Percentiles rank a stretch among this genome's conserved stretches.
Evolutionary conservation across 2,329 filamentous ascomycete genomes (phyloP).

Genomic region (Nemania bipapillata): DNA sequence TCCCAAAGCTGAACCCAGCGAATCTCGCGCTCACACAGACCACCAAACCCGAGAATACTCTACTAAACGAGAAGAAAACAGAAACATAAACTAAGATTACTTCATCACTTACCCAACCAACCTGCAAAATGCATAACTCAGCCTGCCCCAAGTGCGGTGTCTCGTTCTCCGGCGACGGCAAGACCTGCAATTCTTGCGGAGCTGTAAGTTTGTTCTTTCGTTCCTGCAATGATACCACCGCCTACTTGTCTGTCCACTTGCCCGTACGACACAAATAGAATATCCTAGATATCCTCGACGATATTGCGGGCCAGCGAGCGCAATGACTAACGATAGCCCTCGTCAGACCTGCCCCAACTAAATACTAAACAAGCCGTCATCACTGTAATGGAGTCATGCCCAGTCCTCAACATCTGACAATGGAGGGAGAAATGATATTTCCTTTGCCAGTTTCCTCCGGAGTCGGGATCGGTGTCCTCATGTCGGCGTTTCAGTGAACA

Average conservation of each 20-base stretch:
- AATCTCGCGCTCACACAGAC: too few relatives aligned
- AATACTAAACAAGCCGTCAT: not conserved
- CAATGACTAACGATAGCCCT: slow-evolving; percentile 3
- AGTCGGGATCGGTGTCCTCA: not conserved
- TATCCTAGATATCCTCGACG: not conserved
- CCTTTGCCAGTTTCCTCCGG: not conserved
- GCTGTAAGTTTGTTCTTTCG: slow-evolving; percentile 59
- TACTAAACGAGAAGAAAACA: slow-evolving; percentile 9
- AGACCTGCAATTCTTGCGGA: slow-evolving; percentile 67
- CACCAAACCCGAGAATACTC: not conserved
- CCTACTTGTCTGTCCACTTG: too few relatives aligned
- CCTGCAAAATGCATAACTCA: slow-evolving; percentile 55
- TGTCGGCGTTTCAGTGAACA: not conserved
- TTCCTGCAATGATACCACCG: not conserved
- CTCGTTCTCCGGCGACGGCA: slow-evolving; percentile 57
- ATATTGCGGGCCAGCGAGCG: not conserved
- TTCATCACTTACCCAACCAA: slow-evolving; percentile 19
- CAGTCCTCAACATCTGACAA: not conserved
- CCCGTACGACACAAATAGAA: not conserved
- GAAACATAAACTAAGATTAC: slow-evolving; percentile 20
- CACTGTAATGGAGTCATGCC: not conserved
- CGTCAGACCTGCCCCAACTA: slow-evolving; percentile 42
- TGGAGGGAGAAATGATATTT: not conserved
- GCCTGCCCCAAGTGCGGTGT: slow-evolving; percentile 69
- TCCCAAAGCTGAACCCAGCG: not conserved